phyloP scores from a whole-genome alignment of 2,329 filamentous ascomycete species.

The Tolypocladium endophyticum region DNA sequence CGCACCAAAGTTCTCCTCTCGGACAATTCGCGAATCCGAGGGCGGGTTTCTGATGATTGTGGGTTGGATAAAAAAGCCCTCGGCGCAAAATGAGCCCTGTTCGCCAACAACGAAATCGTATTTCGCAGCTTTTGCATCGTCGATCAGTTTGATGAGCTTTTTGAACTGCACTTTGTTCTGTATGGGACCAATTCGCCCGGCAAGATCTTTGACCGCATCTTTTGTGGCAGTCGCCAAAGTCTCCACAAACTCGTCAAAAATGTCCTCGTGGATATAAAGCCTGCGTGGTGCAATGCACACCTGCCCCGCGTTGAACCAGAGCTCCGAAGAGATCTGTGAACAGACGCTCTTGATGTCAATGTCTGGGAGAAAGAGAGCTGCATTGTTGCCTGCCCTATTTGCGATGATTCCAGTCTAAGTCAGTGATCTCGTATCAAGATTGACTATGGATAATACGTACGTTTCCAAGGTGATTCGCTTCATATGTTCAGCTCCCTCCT shows the following conservation, averaged over 20 bases:
- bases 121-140: constrained; percentile 31
- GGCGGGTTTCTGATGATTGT: constrained; percentile 48
- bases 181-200: constrained; percentile 16
- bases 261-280: constrained; percentile 46
- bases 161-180: constrained; percentile 55
- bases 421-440: not conserved
- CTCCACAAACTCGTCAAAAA: constrained; percentile 42
- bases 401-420: not conserved
- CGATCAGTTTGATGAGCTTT: constrained; percentile 28
- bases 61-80: constrained; percentile 44
- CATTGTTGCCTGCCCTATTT: constrained; percentile 1
- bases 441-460: constrained; percentile 3
- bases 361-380: not conserved
- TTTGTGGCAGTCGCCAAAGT: constrained; percentile 20
- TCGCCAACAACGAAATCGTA: not conserved
- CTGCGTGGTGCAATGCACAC: constrained; percentile 34
- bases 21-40: constrained; percentile 39
- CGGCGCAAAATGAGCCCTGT: not conserved
- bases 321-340: constrained; percentile 29
- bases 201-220: constrained; percentile 30
- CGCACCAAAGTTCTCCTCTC: constrained; percentile 40
- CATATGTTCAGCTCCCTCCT: constrained; percentile 37
- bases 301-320: constrained; percentile 43
- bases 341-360: not conserved
- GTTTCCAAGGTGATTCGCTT: constrained; percentile 51